Evolutionary conservation across 192 early-diverging fungal genomes (phyloP), one percentile per base, ranked within the genome.

Genomic region (Coemansia biformis): DNA sequence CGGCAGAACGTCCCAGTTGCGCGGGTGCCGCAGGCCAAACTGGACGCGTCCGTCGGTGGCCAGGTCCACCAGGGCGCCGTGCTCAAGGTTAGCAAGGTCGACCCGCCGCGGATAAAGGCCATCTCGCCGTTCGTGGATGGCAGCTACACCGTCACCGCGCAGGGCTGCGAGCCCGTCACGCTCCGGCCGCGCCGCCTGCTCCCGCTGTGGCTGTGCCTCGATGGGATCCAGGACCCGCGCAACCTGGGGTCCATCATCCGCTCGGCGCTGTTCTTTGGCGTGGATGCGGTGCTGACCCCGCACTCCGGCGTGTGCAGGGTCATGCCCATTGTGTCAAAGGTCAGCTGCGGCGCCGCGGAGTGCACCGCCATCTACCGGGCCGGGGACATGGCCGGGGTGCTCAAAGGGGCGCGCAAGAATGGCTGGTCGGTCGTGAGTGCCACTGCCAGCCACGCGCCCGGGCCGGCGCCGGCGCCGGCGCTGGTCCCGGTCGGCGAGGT

Each of bases 241-340:
- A 74, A 74, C 34, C 33, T 74, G 15, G 70, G 70, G 6, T 74
- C 70, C 19, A 62, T 66, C 5, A 36, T 74, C 14, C 53, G 74
- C 34, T 59, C 74, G 30, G 66, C 67, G 13, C 21, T 66, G 51
- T 76, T 60, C 39, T 71, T 76, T 59, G 74, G 74, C n/a, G 58
- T 54, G 5, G 67, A 71, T 29, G 66, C 58, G 1, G 26, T 70
- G 13, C 10, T 75, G 18, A 26, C 55, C 19, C 22, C 48, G 29
- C 24, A 40, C 31, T 29, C 51, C 12, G 21, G 37, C 13, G 28
- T 28, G 32, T 60, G 54, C 23, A 28, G 24, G 22, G 47, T 57
- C 5, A 52, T 43, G 30, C 51, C 66, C 10, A 15, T 43, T 3
- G 74, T 70, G 17, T 63, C 66, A 12, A 70, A 63, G 40, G 47